These are phyloP conservation scores for Hortaea sp. DNA, from an alignment of 2,329 filamentous ascomycete genomes.

Conservation along the genomic window DNA sequence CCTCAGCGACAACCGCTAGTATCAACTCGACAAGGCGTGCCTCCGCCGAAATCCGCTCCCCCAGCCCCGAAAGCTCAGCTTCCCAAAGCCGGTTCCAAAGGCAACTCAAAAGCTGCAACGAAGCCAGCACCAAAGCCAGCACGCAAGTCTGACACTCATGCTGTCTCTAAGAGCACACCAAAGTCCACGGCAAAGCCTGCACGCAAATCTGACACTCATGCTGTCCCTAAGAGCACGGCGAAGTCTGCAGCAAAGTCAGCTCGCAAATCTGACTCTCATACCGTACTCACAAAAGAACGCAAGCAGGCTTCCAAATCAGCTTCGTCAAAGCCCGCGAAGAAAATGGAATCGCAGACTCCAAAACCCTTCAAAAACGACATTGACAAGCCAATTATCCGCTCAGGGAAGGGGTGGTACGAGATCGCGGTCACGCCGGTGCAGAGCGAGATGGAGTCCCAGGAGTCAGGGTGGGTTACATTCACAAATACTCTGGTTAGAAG, in stretches of 20 bases:
- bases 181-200: background rate
- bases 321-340: background rate
- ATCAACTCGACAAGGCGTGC: background rate
- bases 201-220: too few relatives aligned
- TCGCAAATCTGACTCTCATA: background rate
- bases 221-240: too few relatives aligned
- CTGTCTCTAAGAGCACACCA: background rate
- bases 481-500: background rate
- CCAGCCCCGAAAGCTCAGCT: background rate
- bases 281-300: background rate
- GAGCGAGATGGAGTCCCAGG: slow-evolving; percentile 1
- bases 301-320: too few relatives aligned
- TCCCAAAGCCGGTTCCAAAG: background rate
- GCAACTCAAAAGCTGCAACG: background rate
- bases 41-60: background rate
- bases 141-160: background rate
- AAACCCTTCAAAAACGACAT: slow-evolving; percentile 4
- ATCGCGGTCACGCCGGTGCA: slow-evolving; percentile 3
- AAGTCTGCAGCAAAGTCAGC: background rate
- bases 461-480: background rate
- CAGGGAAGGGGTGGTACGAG: slow-evolving; percentile 13
- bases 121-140: background rate
- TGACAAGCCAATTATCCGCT: slow-evolving; percentile 7
- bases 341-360: background rate
- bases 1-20: background rate